Base-by-base conservation (phyloP, 352 stramenopile genomes). In the Phytophthora sp. region DNA sequence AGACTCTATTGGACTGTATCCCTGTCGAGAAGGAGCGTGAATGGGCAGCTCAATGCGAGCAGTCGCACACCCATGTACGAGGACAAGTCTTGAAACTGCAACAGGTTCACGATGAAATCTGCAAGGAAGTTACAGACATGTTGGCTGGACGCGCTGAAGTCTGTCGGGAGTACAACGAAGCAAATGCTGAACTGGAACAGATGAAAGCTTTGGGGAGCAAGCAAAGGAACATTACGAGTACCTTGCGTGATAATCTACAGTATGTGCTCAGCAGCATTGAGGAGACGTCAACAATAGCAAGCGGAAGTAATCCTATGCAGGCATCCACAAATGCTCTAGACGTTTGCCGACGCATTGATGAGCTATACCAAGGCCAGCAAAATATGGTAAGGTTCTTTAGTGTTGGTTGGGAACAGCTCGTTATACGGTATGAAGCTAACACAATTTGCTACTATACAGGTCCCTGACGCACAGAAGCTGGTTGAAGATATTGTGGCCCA, bases 271-370 rank as follows among this genome's bases (percentile, higher is more conserved):
- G 71, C 24, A 88, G 84, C 47, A 89, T 96, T 36, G 72, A 87
- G 13, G 81, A 90, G 26, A 88, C 78, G 30, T 87, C 80, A 21
- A 74, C 71, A 2, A 78, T 88, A 44, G 74, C 79, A 51, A 76
- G 69, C 24, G 71, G 73, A 46, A 82, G 71, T 59, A 88, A 82
- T 54, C 79, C 72, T n/a, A 91, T 96, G 86, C 84, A 90, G 55
- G 85, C 84, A 18, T 96, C 88, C 1, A 86, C 84, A 3, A 84
- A 78, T 35, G 81, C 84, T 33, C 68, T 96, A 13, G 88, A 96
- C 57, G 79, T 92, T n/a, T 96, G 82, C 68, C 86, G 88, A 24
- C 80, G 83, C 7, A 87, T 96, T 23, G 88, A 96, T 53, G 80
- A 86, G 46, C 60, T 96, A 26, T 88, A 92, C 35, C 84, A 85